Evolutionary conservation across 140 eudicot genomes (phyloP), one percentile per base, ranked within the genome.

Genomic region (Bidens hawaiensis): DNA sequence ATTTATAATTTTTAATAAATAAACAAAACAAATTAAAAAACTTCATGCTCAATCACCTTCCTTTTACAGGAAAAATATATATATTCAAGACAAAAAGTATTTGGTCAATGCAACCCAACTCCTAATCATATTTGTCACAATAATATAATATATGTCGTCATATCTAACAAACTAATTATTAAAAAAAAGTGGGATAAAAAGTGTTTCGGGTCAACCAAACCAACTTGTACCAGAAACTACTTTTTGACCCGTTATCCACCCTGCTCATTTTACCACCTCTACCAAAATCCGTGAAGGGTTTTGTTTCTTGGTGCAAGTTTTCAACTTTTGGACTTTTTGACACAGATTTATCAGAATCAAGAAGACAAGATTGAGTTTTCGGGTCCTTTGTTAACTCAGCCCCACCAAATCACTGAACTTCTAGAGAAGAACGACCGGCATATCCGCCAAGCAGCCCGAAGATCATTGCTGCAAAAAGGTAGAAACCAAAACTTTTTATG

Each of bases 401-500:
- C 91, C 15, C 84, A 81, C 46, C 82, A 77, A 71, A 79, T 87
- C 3, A 91, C 83, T 38, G 96, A 87, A 62, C 94, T 93, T 42
- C 60, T 93, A 57, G 81, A 80, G 74, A 79, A 85, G 30, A 96
- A 88, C 67, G 99, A 93, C 73, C 95, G 96, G 56, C 89, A 79
- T 49, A 81, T 88, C 41, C 96, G 96, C 53, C 99, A 93, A 64
- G 98, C 87, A 23, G 89, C 73, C 72, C 86, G 98, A 60, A 82
- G 90, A 72, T 81, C 97, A 45, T 90, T 87, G 94, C 76, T 91
- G 43, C 96, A 81, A 58, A 82, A 77, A 87, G 96, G 98, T 87
- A 75, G 68, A 68, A 19, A 1, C 15, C 8, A 62, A 52, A 64
- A 6, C 1, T 6, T 38, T 34, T 1, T 13, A 28, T 21, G 50